Conservation (phyloP, 352 stramenopile genomes). For the Discostella stelligera region DNA sequence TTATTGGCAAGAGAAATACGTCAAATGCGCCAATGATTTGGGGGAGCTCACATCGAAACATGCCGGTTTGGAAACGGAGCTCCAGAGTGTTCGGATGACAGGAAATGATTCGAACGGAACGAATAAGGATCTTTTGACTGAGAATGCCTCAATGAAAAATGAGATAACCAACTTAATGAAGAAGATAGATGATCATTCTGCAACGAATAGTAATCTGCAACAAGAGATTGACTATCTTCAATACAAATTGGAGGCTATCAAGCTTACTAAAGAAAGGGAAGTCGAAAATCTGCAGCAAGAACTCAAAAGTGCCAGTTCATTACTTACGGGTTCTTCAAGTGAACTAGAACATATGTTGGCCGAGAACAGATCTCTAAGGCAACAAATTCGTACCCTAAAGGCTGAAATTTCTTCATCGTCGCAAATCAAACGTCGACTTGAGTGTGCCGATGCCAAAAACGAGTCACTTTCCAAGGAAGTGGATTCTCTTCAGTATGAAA, state of each 20-base stretch:
- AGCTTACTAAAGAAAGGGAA: not conserved
- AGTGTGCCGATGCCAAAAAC: not conserved
- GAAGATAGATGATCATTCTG: not conserved
- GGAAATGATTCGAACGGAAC: not conserved
- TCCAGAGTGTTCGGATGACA: not conserved
- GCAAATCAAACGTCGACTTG: not conserved
- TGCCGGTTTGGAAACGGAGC: not conserved
- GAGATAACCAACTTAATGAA: not conserved
- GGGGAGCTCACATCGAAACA: not conserved
- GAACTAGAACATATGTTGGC: conserved; percentile 5
- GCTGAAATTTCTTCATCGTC: not conserved
- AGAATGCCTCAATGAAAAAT: not conserved
- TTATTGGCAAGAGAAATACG: not conserved
- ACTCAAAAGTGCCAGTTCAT: not conserved
- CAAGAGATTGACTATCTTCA: not conserved
- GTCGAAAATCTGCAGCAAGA: not conserved
- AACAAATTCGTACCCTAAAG: not conserved
- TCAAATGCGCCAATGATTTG: not conserved
- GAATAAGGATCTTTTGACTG: not conserved
- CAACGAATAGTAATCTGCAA: not conserved
- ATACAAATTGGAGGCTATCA: not conserved
- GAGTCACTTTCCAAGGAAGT: not conserved
- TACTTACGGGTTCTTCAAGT: not conserved
- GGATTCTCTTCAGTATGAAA: not conserved
- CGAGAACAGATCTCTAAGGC: not conserved